Conservation (phyloP, 352 stramenopile genomes). For the Thraustochytrium striatum region DNA sequence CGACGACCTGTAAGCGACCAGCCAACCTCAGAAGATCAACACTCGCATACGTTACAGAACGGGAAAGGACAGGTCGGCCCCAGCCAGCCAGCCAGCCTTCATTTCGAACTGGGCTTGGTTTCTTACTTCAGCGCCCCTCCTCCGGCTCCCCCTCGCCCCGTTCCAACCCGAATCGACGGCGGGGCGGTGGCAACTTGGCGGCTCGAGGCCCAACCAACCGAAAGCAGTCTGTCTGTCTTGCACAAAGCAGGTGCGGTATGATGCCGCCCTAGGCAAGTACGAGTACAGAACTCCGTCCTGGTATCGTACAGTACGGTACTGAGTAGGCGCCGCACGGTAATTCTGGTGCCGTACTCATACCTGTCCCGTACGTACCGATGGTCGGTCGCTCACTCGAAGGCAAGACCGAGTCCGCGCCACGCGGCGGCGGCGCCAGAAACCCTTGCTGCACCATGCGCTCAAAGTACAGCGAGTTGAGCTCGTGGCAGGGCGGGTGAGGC, state of each 20-base stretch:
- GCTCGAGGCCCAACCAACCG: background rate
- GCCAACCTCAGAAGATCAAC: too few species aligned
- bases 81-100: background rate
- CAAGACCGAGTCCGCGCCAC: slow-evolving; percentile 1
- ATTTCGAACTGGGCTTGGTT: background rate
- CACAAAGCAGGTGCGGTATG: background rate
- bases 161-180: background rate
- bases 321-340: too few species aligned
- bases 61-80: background rate
- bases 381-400: slow-evolving; percentile 14
- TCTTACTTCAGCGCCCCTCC: background rate
- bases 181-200: background rate
- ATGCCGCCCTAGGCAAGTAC: background rate
- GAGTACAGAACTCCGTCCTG: too few species aligned
- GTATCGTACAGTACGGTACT: too few species aligned
- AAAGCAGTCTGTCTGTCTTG: background rate
- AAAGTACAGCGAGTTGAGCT: background rate
- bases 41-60: background rate
- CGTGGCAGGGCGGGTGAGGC: background rate
- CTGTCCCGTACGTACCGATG: background rate
- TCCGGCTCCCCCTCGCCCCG: background rate
- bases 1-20: background rate
- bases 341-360: background rate
- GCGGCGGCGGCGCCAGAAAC: slow-evolving; percentile 6
- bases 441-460: slow-evolving; percentile 5